Percentiles rank a stretch among this genome's conserved stretches.
These are phyloP conservation scores for Teratosphaeria destructans DNA, from an alignment of 2,329 filamentous ascomycete genomes.

Conservation along the genomic window DNA sequence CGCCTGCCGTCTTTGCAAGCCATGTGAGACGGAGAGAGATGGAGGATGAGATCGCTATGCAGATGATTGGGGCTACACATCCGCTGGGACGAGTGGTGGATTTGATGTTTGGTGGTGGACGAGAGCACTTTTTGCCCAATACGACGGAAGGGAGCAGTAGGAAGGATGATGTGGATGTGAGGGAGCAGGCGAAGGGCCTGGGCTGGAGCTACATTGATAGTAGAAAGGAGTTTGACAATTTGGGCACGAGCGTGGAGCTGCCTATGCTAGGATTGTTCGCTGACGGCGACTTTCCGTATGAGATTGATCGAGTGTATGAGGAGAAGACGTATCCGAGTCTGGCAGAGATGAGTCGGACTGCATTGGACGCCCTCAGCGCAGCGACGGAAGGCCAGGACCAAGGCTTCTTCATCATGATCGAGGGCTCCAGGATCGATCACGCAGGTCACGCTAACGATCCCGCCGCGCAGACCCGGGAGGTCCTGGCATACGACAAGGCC, in stretches of 20 bases:
- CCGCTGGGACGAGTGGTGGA: slow-evolving; percentile 81
- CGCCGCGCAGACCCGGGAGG: slow-evolving; percentile 58
- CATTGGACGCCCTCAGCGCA: slow-evolving; percentile 65
- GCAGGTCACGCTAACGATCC: slow-evolving; percentile 59
- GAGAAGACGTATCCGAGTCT: slow-evolving; percentile 76
- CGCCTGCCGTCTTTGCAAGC: slow-evolving; percentile 85
- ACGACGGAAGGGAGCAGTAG: slow-evolving; percentile 72
- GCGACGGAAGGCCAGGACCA: slow-evolving; percentile 77
- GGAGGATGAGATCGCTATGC: slow-evolving; percentile 83
- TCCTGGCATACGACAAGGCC: slow-evolving; percentile 85
- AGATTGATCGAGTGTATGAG: slow-evolving; percentile 76
- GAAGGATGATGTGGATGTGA: slow-evolving; percentile 64
- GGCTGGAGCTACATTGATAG: slow-evolving; percentile 71
- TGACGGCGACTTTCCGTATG: slow-evolving; percentile 72
- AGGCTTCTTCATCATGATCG: slow-evolving; percentile 96
- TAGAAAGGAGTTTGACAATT: slow-evolving; percentile 58
- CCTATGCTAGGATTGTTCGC: slow-evolving; percentile 84
- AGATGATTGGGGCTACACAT: slow-evolving; percentile 73
- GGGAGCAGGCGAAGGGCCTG: slow-evolving; percentile 58
- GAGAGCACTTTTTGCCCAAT: slow-evolving; percentile 88
- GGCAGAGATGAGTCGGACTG: slow-evolving; percentile 74
- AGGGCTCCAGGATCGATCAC: slow-evolving; percentile 92
- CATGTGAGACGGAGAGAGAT: slow-evolving; percentile 72
- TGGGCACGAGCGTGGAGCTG: slow-evolving; percentile 62
- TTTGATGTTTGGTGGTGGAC: slow-evolving; percentile 82